Evolutionary conservation across 2,329 filamentous ascomycete species (phyloP), one percentile per base, ranked within the genome.

Genomic region (Hypoxylon sp.): DNA sequence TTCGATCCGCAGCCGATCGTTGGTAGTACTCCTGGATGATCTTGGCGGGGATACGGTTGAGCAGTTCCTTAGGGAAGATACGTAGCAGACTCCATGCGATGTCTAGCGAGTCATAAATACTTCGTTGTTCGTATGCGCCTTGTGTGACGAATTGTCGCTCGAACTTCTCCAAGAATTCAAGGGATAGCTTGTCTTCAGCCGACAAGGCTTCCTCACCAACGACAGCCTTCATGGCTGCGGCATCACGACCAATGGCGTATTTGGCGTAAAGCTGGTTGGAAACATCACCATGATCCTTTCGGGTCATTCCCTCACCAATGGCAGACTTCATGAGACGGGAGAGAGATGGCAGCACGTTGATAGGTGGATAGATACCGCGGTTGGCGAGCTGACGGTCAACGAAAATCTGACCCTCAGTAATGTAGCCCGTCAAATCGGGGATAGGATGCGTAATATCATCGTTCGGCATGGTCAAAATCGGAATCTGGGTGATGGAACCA

Each of bases 251-350:
- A 80, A 99, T 98, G 81, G 96, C 96, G 81, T 99, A 99, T 85
- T 99, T 99, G 83, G 96, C 96, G 81, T 99, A 99, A 72, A 99
- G 89, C 87, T 99, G 96, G 87, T 99, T 99, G 74, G 96, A 99
- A 55, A 99, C 96, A 83, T 99, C 96, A 75, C 94, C 93, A 83
- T 99, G 96, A 78, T 99, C 97, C 83, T 93, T 94, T 77, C 96
- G 92, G 26, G 96, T 99, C 87, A 94, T 95, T 72, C 94, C 94
- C 84, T 98, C 94, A 76, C 96, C 96, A 78, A 99, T 99, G 81
- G 96, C 96, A 78, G 96, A 99, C 84, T 99, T 99, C 96, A 99
- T 99, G 80, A 99, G 92, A 89, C 96, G 96, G 24, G 96, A 99
- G 42, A 99, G 91, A 52, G 96, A 99, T 24, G 96, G 96, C 69